Evolutionary conservation across 495 filamentous ascomycete genomes (phyloP), one percentile per base, ranked within the genome.

Genomic region (Apiosordaria backusii): DNA sequence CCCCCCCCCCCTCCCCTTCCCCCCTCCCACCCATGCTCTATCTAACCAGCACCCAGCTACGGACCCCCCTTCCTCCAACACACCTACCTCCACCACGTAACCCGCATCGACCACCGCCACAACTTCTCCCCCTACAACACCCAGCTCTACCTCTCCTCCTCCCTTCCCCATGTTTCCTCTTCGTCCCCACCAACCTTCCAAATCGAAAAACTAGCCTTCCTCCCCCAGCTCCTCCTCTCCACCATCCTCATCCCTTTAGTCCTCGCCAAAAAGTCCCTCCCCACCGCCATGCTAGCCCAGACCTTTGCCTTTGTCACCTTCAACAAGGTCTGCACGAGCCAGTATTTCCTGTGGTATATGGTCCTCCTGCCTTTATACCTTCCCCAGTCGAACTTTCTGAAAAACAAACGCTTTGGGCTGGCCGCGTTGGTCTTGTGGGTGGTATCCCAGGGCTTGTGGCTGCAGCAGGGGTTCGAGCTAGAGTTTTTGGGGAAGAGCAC

Each of bases 271-370:
- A 90, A 86, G 73, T 87, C 91, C 71, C 83, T 99, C 0, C 82
- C 95, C 1, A 84, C 88, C 1, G 85, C 93, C n/a, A 92, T 98
- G 88, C 84, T 99, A n/a, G 92, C 91, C n/a, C 95, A 99, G 78
- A 98, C 96, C 0, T 97, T 97, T 75, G 90, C 95, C 0, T 99
- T 99, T 77, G 95, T 98, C 5, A 87, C 91, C 4, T 98, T 97
- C 65, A 99, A 99, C 75, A 99, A 99, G 81, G 95, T 99, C 19
- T 97, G 93, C 84, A 99, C 95, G 1, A 94, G 91, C 72, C 95
- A 98, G 93, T 99, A 99, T 73, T 98, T 98, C 75, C 85, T 99
- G 64, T 99, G 95, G 95, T 97, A 99, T 76, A 87, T 96, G 68
- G 85, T 97, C 65, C 88, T 99, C 65, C 84, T 98, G 18, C 94